Base-by-base conservation (phyloP, 1,284 basidiomycete species). In the Pulchroboletus neoregius region DNA sequence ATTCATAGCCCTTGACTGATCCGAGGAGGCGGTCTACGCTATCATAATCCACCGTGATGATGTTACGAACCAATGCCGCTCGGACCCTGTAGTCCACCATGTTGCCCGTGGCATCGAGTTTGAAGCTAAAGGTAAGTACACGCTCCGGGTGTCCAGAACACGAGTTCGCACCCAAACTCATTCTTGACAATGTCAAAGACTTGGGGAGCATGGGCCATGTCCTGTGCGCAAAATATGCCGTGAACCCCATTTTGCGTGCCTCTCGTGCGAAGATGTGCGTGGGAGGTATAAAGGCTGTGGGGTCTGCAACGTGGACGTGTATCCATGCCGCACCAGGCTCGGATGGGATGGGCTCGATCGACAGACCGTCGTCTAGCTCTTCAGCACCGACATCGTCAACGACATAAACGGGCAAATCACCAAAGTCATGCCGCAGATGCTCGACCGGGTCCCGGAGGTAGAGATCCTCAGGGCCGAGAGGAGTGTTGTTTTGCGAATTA, bases 341-440 rank as follows among this genome's bases (percentile, higher is more conserved):
- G 2, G 69, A 69, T 8, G 73, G 67, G 16, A 83, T 72, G 2
- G 68, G 56, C 53, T 94, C 89, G 39, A 98, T 63, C 0, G 94
- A 95, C 28, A 99, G 62, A 1, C 93, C 96, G 65, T 99, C 96
- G 60, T 99, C 96, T 23, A 99, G 77, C 65, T 99, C 96, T 56
- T 87, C 71, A 0, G 96, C 94, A 5, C 60, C 64, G 0, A 73
- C 61, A 55, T 94, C 91, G 63, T 99, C 96, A 46, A 99, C 87
- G 15, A 97, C 88, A 65, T 87, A 98, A 1, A 94, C 91, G 0
- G 82, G 82, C 46, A 88, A 67, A 50, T 82, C 58, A 10, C 88
- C 89, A 65, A 93, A 97, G 67, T 98, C 95, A 58, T 91, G 82
- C 5, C 94, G 84, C 2, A 91, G 65, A 18, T 74, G 67, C 24